Base-by-base conservation (phyloP, 148 eudicot genomes). In the Selenicereus undatus region DNA sequence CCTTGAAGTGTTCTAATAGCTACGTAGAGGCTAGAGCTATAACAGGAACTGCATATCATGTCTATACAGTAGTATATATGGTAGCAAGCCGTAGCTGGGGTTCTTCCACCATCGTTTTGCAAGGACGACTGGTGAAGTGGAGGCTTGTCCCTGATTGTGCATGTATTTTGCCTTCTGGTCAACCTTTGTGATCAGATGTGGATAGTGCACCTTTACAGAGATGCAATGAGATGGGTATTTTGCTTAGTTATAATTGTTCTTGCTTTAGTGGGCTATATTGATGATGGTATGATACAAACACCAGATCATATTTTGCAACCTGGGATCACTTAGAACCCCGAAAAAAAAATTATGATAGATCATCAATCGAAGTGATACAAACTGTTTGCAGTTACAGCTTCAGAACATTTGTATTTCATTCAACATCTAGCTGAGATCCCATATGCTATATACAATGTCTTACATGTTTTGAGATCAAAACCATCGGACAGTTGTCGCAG, bases 51-150 rank as follows among this genome's bases (percentile, higher is more conserved):
- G 11, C 24, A 42, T 42, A 32, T 45, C 32, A 71, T 21, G 18
- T 78, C 64, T 72, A 79, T 78, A 69, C 66, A 76, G 20, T 76
- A 77, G 42, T 35, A 13, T 11, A 36, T 74, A 48, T 73, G 52
- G 56, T 74, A 62, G 68, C 29, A 27, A 32, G 42, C 18, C 42
- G 27, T 52, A 66, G 70, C 36, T 76, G 68, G n/a, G 27, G 66
- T 68, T 62, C 26, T 14, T 11, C 29, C 65, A 27, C 62, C 62
- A 64, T 74, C 50, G 8, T 45, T 60, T 66, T 42, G 36, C 12
- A 32, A 22, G 52, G 27, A 60, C 8, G 66, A 60, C 6, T 8
- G 26, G 30, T 77, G 11, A 42, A 26, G 64, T 29, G 20, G 58
- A 54, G 35, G 60, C 62, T 74, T 80, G 5, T 26, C 12, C 35